Percentiles rank a stretch among this genome's conserved stretches.
Conservation (phyloP, 352 stramenopile genomes). For the Phytophthora kernoviae region DNA sequence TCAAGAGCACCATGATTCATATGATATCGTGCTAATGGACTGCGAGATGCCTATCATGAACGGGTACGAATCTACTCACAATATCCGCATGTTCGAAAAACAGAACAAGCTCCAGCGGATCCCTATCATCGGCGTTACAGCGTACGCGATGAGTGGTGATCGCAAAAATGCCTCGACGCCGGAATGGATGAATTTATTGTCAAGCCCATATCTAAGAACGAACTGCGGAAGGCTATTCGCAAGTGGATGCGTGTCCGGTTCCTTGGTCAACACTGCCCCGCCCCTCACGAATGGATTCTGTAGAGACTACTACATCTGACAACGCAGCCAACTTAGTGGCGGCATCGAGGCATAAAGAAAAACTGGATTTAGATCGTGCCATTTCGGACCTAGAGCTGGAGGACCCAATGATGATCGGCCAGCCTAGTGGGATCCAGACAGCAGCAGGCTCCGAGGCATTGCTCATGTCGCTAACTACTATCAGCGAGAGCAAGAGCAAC, state of each 20-base stretch:
- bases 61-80: slow-evolving; percentile 74
- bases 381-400: slow-evolving; percentile 87
- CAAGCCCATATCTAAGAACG: slow-evolving; percentile 80
- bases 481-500: slow-evolving; percentile 61
- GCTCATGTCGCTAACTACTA: slow-evolving; percentile 53
- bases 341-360: slow-evolving; percentile 75
- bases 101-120: slow-evolving; percentile 73
- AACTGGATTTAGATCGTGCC: slow-evolving; percentile 74
- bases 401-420: slow-evolving; percentile 86
- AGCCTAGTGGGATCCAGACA: slow-evolving; percentile 42
- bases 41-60: slow-evolving; percentile 91
- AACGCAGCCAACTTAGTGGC: slow-evolving; percentile 65
- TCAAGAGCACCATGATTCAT: slow-evolving; percentile 74
- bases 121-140: slow-evolving; percentile 83
- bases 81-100: slow-evolving; percentile 73
- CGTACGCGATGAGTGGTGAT: slow-evolving; percentile 86
- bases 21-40: slow-evolving; percentile 86
- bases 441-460: slow-evolving; percentile 45
- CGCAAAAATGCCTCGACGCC: slow-evolving; percentile 82
- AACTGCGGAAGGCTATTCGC: slow-evolving; percentile 65
- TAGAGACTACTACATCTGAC: slow-evolving; percentile 28
- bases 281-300: slow-evolving; percentile 15
- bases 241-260: slow-evolving; percentile 85
- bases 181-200: slow-evolving; percentile 90
- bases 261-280: slow-evolving; percentile 50